A percentile compares a stretch with the other conserved stretches of the same genome.
phyloP scores from a whole-genome alignment of 169 alveolate species.

The Plasmodium vinckei region DNA sequence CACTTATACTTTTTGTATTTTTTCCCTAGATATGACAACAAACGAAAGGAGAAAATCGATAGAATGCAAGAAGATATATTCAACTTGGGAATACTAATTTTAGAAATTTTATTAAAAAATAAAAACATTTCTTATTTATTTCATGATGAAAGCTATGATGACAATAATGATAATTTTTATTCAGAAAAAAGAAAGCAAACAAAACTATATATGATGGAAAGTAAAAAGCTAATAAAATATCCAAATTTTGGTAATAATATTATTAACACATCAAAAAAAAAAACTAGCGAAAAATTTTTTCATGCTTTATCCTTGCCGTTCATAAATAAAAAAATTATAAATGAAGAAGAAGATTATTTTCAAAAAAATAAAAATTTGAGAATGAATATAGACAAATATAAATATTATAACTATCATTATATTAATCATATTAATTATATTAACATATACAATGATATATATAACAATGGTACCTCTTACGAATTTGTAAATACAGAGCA shows the following conservation, averaged over 20 bases:
- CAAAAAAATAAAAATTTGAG: conserved; percentile 41
- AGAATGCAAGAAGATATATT: conserved; percentile 43
- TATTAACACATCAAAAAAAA: conserved; percentile 8
- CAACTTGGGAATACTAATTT: conserved; percentile 39
- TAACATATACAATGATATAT: conserved; percentile 50
- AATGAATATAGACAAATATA: conserved; percentile 62
- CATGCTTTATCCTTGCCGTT: conserved; percentile 61
- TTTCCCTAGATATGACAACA: conserved; percentile 12
- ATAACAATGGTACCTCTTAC: conserved; percentile 30
- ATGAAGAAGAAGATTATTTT: conserved; percentile 46
- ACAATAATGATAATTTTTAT: conserved; percentile 22
- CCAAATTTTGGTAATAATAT: neutral
- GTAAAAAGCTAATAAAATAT: neutral
- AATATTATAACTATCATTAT: conserved; percentile 56
- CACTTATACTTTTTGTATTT: neutral
- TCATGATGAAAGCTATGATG: conserved; percentile 14
- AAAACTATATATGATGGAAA: conserved; percentile 2
- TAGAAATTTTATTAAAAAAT: conserved; percentile 31
- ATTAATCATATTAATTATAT: conserved; percentile 54
- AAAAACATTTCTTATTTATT: conserved; percentile 31
- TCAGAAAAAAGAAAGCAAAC: conserved; percentile 23
- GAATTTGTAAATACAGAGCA: neutral
- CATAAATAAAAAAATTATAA: conserved; percentile 40
- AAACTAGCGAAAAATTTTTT: conserved; percentile 28
- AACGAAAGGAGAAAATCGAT: conserved; percentile 15